A percentile compares a stretch with the other conserved stretches of the same genome.
These are phyloP conservation scores for Tetrahymena borealis DNA, from an alignment of 73 alveolate species.

Conservation along the genomic window DNA sequence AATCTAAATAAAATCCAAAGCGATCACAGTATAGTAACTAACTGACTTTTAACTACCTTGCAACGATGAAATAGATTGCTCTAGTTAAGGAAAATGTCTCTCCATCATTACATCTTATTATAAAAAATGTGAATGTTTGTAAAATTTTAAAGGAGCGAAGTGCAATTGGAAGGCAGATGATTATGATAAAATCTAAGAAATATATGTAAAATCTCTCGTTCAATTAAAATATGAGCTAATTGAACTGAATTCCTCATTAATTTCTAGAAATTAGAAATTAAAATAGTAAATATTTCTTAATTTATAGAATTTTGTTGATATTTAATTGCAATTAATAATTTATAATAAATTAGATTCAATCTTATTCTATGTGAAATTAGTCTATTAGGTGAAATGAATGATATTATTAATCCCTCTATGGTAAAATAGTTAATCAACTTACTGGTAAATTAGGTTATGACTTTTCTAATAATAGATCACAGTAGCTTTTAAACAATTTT, in stretches of 20 bases:
- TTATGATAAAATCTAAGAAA: neutral
- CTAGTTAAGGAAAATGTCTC: neutral
- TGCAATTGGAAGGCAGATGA: neutral
- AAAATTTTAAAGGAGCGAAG: neutral
- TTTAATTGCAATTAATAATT: neutral
- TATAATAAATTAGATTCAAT: neutral
- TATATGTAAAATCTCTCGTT: neutral
- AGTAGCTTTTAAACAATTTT: too few relatives aligned
- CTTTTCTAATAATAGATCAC: too few relatives aligned
- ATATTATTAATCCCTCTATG: neutral
- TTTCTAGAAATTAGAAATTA: neutral
- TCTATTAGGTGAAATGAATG: neutral
- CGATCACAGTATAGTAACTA: neutral
- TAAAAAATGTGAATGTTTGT: neutral
- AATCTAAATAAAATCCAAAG: too few relatives aligned
- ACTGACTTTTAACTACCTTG: neutral
- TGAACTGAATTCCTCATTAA: neutral
- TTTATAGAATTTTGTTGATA: neutral
- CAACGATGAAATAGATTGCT: neutral
- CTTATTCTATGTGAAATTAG: neutral
- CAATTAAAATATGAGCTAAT: neutral
- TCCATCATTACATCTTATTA: neutral
- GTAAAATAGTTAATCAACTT: neutral
- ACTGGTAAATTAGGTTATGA: too few relatives aligned
- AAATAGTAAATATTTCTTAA: neutral